These are phyloP conservation scores for Pleomassaria siparia DNA, from an alignment of 2,329 filamentous ascomycete genomes.

Conservation along the genomic window DNA sequence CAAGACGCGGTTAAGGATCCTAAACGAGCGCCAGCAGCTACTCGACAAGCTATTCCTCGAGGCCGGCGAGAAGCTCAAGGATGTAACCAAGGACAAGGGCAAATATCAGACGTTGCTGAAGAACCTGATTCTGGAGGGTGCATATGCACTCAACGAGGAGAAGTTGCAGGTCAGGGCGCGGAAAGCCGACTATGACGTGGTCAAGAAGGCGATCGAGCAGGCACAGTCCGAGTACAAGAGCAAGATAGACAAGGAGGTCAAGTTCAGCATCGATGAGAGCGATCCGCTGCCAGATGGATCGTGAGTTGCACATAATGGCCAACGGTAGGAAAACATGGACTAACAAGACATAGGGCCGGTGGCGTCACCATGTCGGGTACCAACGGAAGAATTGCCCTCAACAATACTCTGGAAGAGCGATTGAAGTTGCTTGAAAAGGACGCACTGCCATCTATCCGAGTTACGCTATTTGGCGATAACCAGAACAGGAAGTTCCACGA, in stretches of 20 bases:
- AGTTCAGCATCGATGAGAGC: slow-evolving; percentile 73
- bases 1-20: slow-evolving; percentile 88
- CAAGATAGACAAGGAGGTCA: slow-evolving; percentile 68
- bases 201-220: slow-evolving; percentile 75
- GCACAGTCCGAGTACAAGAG: slow-evolving; percentile 85
- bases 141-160: slow-evolving; percentile 83
- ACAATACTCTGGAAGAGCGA: slow-evolving; percentile 96
- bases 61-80: slow-evolving; percentile 70
- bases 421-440: slow-evolving; percentile 81
- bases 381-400: slow-evolving; percentile 92
- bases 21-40: slow-evolving; percentile 84
- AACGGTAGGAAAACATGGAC: not conserved
- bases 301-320: slow-evolving; percentile 59
- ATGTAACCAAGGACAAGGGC: slow-evolving; percentile 65
- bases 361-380: slow-evolving; percentile 80
- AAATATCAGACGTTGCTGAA: slow-evolving; percentile 78
- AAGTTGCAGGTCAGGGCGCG: slow-evolving; percentile 74
- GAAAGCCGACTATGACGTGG: slow-evolving; percentile 74
- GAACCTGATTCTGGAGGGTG: slow-evolving; percentile 82
- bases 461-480: slow-evolving; percentile 91
- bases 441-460: slow-evolving; percentile 80
- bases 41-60: slow-evolving; percentile 87
- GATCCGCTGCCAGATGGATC: slow-evolving; percentile 77
- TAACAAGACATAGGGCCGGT: slow-evolving; percentile 64
- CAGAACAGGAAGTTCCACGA: slow-evolving; percentile 94